Evolutionary conservation across 2,329 filamentous ascomycete species (phyloP), one percentile per base, ranked within the genome.

Genomic region (Aureobasidium musti): DNA sequence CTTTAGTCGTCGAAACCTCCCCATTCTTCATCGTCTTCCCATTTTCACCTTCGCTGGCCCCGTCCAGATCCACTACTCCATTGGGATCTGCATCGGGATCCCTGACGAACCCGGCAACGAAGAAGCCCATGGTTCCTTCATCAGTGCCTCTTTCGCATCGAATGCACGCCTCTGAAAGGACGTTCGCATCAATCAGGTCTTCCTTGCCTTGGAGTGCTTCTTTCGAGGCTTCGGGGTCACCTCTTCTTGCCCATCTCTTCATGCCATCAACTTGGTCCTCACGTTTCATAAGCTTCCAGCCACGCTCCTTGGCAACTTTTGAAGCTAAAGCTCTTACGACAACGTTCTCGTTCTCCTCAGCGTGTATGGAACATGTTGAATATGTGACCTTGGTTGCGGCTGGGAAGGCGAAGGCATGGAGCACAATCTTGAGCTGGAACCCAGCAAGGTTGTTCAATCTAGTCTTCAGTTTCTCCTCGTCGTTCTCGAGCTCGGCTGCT

Each of bases 291-390:
- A 97, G 83, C 39, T 84, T 84, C 95, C 95, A 99, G 0, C 91
- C 91, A 33, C 84, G 79, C 67, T 82, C 75, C 69, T 79, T 82
- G 0, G 91, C 92, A 13, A 90, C 77, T 0, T 86, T 80, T 0
- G 91, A 94, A 7, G 78, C 76, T 43, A 98, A 80, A 0, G 91
- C 90, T 54, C 84, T 83, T 66, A 89, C 78, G 0, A 97, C 92
- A 0, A 98, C 93, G 1, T 84, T 79, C 77, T 99, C 95, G 72
- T 99, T 98, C 77, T 99, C 95, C 70, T 91, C 86, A 0, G 86
- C 85, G 75, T 98, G 89, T 2, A 97, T 81, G 0, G 94, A 98
- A 76, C 95, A 99, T 0, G 95, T 98, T 39, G 92, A 97, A 76
- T 98, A 99, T 0, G 91, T 93, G 50, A 98, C 88, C 70, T 87